A percentile compares a stretch with the other conserved stretches of the same genome.
Conservation (phyloP, 2,329 filamentous ascomycete species). For the Zymoseptoria tritici region DNA sequence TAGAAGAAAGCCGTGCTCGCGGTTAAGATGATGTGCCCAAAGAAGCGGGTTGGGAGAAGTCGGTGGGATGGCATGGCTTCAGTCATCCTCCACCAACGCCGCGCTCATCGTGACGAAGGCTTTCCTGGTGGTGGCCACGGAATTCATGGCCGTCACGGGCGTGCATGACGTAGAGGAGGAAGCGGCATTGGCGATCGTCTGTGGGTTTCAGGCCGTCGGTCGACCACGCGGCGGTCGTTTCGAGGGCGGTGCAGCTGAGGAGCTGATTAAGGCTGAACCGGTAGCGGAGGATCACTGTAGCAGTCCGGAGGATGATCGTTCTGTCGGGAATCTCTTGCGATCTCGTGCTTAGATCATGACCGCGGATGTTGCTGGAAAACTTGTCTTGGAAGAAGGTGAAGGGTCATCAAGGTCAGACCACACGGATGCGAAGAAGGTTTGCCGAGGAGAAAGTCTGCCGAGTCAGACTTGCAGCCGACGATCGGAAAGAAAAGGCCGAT, state of each 20-base stretch:
- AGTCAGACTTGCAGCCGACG: too few species aligned
- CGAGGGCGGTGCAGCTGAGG: not conserved
- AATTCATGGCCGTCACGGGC: not conserved
- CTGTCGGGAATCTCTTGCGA: not conserved
- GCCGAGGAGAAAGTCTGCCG: too few species aligned
- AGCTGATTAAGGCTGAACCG: not conserved
- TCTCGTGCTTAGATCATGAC: too few species aligned
- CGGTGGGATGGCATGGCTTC: constrained; percentile 7
- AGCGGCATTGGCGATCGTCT: not conserved
- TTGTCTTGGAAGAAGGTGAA: too few species aligned
- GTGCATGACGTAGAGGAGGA: not conserved
- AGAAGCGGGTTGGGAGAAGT: constrained; percentile 27
- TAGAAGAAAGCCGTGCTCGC: constrained; percentile 31
- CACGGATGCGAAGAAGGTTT: too few species aligned
- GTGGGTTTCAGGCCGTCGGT: not conserved
- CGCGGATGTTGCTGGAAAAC: too few species aligned
- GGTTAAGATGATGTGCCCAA: constrained; percentile 36
- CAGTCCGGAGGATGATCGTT: not conserved
- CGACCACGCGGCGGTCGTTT: not conserved
- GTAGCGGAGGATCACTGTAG: not conserved
- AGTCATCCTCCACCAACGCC: too few species aligned
- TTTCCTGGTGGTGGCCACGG: not conserved
- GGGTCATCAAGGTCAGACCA: too few species aligned
- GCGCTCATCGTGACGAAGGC: not conserved
- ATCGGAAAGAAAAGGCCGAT: too few species aligned